phyloP scores from a whole-genome alignment of 306 rosid species.

The Inga leiocalycina region DNA sequence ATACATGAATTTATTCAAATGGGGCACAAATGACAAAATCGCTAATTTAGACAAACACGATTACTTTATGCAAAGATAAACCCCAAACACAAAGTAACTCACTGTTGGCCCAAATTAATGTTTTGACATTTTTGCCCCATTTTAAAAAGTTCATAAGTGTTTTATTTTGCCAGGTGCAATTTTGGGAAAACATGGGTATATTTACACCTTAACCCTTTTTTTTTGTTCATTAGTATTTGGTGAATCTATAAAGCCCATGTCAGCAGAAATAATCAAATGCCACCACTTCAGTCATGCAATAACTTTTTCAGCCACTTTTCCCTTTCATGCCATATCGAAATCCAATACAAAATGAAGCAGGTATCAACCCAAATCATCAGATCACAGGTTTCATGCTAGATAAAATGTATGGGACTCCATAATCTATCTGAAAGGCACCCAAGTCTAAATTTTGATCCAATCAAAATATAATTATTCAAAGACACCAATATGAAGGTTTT shows the following conservation, averaged over 20 bases:
- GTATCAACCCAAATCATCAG: neutral
- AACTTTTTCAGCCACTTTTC: neutral
- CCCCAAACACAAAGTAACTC: no score
- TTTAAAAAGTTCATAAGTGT: no score
- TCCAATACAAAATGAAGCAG: neutral
- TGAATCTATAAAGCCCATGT: neutral
- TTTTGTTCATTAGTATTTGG: neutral
- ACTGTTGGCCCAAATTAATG: no score
- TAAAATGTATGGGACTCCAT: neutral
- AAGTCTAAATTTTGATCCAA: neutral
- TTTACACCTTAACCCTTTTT: no score
- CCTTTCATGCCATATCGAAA: neutral
- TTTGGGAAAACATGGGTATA: neutral
- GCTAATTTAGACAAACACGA: no score
- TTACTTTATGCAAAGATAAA: no score
- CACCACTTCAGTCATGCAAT: neutral
- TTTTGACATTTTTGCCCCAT: no score
- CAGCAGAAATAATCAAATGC: neutral
- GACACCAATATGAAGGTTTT: neutral
- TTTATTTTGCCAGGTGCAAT: no score
- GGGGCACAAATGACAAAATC: no score
- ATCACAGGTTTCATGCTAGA: neutral
- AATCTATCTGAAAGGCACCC: neutral
- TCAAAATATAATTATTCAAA: neutral
- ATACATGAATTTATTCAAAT: no score